Percentiles rank a stretch among this genome's conserved stretches.
These are phyloP conservation scores for Hypoxylon sp. DNA, from an alignment of 2,329 filamentous ascomycete genomes.

Conservation along the genomic window DNA sequence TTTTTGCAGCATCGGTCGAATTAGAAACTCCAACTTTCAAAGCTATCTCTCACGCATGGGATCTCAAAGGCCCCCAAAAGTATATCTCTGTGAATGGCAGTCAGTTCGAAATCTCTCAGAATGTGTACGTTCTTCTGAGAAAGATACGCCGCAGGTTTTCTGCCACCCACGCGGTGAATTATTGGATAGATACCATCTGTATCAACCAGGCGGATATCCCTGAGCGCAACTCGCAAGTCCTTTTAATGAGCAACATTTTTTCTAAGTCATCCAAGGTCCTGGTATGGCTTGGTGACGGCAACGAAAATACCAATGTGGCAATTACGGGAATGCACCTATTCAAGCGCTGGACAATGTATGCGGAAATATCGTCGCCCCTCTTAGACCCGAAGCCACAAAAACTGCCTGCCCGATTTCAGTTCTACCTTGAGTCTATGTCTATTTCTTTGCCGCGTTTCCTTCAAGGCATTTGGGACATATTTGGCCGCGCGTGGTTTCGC, in stretches of 20 bases:
- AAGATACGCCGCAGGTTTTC: neutral
- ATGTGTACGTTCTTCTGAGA: neutral
- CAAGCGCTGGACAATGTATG: too few relatives aligned
- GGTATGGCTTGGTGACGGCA: constrained; percentile 3
- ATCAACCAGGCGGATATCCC: neutral
- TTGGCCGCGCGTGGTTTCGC: neutral
- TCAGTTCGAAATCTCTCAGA: neutral
- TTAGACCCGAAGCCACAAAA: too few relatives aligned
- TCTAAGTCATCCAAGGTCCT: neutral
- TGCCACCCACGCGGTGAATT: neutral
- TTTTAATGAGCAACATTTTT: constrained; percentile 2
- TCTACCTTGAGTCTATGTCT: neutral
- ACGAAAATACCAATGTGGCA: neutral
- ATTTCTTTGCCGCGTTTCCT: neutral
- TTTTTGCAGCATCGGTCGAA: neutral
- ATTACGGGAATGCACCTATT: neutral
- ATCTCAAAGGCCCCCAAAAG: neutral
- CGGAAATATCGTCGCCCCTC: too few relatives aligned
- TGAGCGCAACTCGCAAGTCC: constrained; percentile 1
- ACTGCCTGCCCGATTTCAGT: too few relatives aligned
- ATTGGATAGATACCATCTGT: constrained; percentile 4
- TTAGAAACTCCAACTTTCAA: neutral
- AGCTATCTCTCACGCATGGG: constrained; percentile 1
- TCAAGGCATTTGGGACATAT: neutral
- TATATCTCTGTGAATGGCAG: neutral